Base-by-base conservation (phyloP, 2,329 filamentous ascomycete genomes). In the Plectosphaerella cucumerina region DNA sequence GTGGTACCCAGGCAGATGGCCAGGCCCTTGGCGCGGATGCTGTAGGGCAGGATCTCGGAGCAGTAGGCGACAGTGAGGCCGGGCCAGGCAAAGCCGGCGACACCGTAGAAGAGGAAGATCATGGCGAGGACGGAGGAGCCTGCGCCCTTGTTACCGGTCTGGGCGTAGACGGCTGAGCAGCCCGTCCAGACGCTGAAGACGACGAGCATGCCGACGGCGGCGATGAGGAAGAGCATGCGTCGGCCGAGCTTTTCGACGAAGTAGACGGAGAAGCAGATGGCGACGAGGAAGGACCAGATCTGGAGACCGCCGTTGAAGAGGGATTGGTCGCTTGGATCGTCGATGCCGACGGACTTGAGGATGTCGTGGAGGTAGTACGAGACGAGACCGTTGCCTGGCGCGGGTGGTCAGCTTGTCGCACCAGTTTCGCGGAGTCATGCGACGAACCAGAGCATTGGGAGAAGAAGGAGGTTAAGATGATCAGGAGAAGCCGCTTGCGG, bases 361-460 rank as follows among this genome's bases (percentile, higher is more conserved):
- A 73, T 62, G 18, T 62, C 57, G 39, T 58, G 55, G 42, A 73
- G 61, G 48, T 71, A 73, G 56, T 72, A 72, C 2, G 63, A 67
- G 23, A 73, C 61, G 1, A 74, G 52, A 1, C 64, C 70, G 53
- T 58, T 58, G 12, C 62, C 62, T 54, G 3, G 12, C 8, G 26
- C 8, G 6, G 26, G 26, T 31, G 26, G 26, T 31, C 26, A 31
- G 8, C 47, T 23, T 15, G 11, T 22, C 15, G 21, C 35, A 33
- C 87, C 90, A 84, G 91, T 89, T 64, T 91, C 87, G 4, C 85
- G 75, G 0, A 80, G 82, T 0, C 83, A 86, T 63, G 90, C 87
- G 2, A 53, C 50, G 33, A 59, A 42, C 58, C 58, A 21, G 53
- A 56, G 41, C 60, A 62, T 47, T 62, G 60, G 2, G 50, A 53